These are phyloP conservation scores for Claviceps humidiphila DNA, from an alignment of 2,329 filamentous ascomycete genomes.

Conservation along the genomic window DNA sequence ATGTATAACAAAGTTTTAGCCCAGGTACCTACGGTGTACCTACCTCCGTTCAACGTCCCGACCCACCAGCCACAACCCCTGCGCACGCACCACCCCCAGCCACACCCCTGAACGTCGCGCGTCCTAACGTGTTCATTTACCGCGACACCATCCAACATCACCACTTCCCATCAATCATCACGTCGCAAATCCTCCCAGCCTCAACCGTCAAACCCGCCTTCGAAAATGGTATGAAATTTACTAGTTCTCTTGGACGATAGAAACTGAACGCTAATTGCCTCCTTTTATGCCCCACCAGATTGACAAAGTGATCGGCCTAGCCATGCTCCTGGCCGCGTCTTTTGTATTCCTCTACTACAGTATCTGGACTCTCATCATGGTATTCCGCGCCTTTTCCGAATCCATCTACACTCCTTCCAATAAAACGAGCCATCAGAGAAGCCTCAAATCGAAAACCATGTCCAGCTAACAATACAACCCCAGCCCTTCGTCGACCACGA, in stretches of 20 bases:
- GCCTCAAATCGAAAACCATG: background rate
- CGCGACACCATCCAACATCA: background rate
- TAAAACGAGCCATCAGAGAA: no score
- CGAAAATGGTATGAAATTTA: background rate
- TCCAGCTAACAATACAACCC: background rate
- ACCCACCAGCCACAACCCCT: background rate
- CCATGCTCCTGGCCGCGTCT: slow-evolving; percentile 54
- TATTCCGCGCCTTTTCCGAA: slow-evolving; percentile 27
- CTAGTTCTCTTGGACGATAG: no score
- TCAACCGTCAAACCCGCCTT: background rate
- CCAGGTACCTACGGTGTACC: no score
- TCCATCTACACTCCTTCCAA: background rate
- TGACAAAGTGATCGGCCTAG: slow-evolving; percentile 65
- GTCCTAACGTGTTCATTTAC: background rate
- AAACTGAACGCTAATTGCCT: background rate
- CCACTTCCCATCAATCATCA: background rate
- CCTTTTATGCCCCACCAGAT: slow-evolving; percentile 42
- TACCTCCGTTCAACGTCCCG: no score
- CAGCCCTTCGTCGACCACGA: slow-evolving; percentile 95
- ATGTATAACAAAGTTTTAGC: no score
- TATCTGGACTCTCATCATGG: slow-evolving; percentile 95
- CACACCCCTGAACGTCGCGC: background rate
- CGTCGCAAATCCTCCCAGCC: no score
- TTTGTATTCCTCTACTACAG: slow-evolving; percentile 76
- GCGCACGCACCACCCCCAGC: background rate